Evolutionary conservation across 2,329 filamentous ascomycete genomes (phyloP).

Genomic region (Paradendryphiella salina): DNA sequence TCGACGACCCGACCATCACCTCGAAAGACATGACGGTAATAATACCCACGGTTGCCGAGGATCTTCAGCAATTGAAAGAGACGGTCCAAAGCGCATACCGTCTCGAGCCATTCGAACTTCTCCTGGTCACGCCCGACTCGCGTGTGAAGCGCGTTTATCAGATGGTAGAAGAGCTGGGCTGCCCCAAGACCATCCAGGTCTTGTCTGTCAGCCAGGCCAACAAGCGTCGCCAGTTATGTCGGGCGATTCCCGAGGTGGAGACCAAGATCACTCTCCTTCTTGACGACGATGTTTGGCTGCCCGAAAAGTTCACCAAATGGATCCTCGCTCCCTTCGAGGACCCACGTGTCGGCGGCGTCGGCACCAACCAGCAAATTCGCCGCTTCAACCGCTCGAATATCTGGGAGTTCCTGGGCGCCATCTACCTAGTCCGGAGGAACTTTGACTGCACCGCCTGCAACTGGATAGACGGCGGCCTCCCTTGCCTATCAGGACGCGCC

Average conservation of each 20-base stretch:
- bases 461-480: conserved; percentile 92
- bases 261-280: conserved; percentile 89
- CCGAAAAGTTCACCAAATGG: conserved; percentile 82
- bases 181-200: conserved; percentile 67
- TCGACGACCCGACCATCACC: conserved; percentile 77
- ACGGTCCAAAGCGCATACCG: conserved; percentile 78
- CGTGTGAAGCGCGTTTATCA: conserved; percentile 70
- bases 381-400: conserved; percentile 66
- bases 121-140: conserved; percentile 84
- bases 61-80: conserved; percentile 78
- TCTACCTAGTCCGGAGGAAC: conserved; percentile 91
- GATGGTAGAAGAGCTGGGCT: conserved; percentile 54
- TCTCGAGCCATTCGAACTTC: conserved; percentile 70
- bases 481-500: conserved; percentile 92
- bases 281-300: conserved; percentile 95
- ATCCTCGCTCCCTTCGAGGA: conserved; percentile 92
- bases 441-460: conserved; percentile 97
- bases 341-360: conserved; percentile 80
- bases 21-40: conserved; percentile 89
- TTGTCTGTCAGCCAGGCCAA: conserved; percentile 83
- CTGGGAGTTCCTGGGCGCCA: conserved; percentile 88
- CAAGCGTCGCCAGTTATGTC: conserved; percentile 91
- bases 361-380: conserved; percentile 84
- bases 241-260: conserved; percentile 81
- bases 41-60: conserved; percentile 87